Evolutionary conservation across 306 rosid genomes (phyloP).

Genomic region (Calophaca sinica): DNA sequence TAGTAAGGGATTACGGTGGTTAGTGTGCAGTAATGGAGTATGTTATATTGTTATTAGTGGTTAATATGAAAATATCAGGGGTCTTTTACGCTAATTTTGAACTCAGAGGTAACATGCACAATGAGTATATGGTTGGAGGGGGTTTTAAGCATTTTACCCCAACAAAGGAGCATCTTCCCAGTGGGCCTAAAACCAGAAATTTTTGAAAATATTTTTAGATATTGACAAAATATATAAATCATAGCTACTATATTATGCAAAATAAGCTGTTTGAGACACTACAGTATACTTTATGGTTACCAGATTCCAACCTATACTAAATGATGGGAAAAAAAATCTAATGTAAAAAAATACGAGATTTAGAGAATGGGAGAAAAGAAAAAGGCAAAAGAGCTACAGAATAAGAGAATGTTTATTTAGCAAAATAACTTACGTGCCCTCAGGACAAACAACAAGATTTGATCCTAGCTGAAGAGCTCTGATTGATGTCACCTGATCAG

Average conservation of each 20-base stretch:
- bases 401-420: slow-evolving; percentile 6
- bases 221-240: neutral
- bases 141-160: neutral
- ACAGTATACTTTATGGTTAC: neutral
- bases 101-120: no score
- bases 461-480: slow-evolving; percentile 86
- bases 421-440: slow-evolving; percentile 69
- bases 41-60: neutral
- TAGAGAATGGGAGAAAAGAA: slow-evolving; percentile 5
- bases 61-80: no score
- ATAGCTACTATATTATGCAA: slow-evolving; percentile 3
- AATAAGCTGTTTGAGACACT: slow-evolving; percentile 19
- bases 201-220: neutral
- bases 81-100: no score
- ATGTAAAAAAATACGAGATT: slow-evolving; percentile 6
- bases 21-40: neutral
- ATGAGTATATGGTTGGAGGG: no score
- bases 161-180: neutral
- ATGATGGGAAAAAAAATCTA: neutral
- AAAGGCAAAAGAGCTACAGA: slow-evolving; percentile 14
- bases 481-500: slow-evolving; percentile 77
- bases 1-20: neutral
- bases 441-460: slow-evolving; percentile 82
- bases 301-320: neutral
- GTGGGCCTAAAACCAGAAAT: neutral